Percentiles rank a stretch among this genome's conserved stretches.
phyloP scores from a whole-genome alignment of 129 eudicot species.

The Lactuca sativa region DNA sequence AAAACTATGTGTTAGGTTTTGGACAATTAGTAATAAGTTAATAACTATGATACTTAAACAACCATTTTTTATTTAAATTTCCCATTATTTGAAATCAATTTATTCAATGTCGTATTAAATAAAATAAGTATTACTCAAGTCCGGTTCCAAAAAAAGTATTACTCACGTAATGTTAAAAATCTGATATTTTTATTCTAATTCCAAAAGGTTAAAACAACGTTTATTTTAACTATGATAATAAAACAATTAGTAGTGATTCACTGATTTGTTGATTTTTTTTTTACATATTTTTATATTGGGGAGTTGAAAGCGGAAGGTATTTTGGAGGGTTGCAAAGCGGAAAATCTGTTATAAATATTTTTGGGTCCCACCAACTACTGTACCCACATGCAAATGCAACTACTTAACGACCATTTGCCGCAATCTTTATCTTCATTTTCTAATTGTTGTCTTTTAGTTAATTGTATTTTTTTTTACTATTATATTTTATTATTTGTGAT shows the following conservation, averaged over 20 bases:
- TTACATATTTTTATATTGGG: background rate
- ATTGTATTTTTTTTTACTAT: too few species aligned
- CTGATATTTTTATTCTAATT: too few species aligned
- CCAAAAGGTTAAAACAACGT: background rate
- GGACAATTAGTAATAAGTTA: background rate
- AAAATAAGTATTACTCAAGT: background rate
- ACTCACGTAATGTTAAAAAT: background rate
- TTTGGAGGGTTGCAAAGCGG: conserved; percentile 33
- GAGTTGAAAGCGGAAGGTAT: conserved; percentile 33
- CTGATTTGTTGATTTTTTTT: background rate
- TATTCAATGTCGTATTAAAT: background rate
- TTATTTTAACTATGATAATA: background rate
- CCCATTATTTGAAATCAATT: background rate
- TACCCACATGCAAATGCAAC: conserved; percentile 33
- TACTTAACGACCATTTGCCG: conserved; percentile 19
- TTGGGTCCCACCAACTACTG: conserved; percentile 28
- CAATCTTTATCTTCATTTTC: background rate
- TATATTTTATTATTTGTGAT: too few species aligned
- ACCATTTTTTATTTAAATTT: too few species aligned
- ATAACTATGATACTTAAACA: background rate
- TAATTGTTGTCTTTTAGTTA: background rate
- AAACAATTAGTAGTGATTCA: background rate
- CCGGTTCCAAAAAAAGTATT: too few species aligned
- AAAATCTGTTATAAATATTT: conserved; percentile 32
- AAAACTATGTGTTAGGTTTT: background rate